Percentiles rank a stretch among this genome's conserved stretches.
These are phyloP conservation scores for Mortierella sp. DNA, from an alignment of 371 early-diverging fungal genomes.

Conservation along the genomic window DNA sequence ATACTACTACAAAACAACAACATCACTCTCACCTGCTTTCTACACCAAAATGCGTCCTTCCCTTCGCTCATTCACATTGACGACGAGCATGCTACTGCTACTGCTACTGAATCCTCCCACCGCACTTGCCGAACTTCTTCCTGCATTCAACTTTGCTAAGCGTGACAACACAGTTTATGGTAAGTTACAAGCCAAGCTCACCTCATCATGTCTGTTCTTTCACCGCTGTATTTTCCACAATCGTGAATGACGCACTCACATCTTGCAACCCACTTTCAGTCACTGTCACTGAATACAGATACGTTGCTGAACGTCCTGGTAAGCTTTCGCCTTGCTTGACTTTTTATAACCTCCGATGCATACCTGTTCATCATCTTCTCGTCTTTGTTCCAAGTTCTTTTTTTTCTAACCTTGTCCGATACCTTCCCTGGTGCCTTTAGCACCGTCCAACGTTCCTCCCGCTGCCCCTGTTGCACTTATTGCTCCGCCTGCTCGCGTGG, in stretches of 20 bases:
- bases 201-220: not conserved
- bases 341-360: too few relatives aligned
- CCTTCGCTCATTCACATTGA: not conserved
- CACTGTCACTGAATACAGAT: slow-evolving; percentile 22
- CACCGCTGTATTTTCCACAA: too few relatives aligned
- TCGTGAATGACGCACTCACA: not conserved
- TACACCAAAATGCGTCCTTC: not conserved
- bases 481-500: not conserved
- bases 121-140: not conserved
- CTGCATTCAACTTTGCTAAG: not conserved
- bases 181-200: not conserved
- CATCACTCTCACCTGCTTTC: not conserved
- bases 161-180: slow-evolving; percentile 20
- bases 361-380: not conserved
- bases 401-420: not conserved
- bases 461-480: not conserved
- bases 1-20: not conserved
- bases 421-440: not conserved
- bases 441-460: not conserved
- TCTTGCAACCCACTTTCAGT: not conserved
- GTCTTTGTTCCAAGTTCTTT: not conserved
- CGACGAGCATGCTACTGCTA: not conserved
- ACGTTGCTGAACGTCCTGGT: slow-evolving; percentile 5
- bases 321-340: not conserved
- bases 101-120: not conserved